These are phyloP conservation scores for Daldinia caldariorum DNA, from an alignment of 495 filamentous ascomycete species.

Conservation along the genomic window DNA sequence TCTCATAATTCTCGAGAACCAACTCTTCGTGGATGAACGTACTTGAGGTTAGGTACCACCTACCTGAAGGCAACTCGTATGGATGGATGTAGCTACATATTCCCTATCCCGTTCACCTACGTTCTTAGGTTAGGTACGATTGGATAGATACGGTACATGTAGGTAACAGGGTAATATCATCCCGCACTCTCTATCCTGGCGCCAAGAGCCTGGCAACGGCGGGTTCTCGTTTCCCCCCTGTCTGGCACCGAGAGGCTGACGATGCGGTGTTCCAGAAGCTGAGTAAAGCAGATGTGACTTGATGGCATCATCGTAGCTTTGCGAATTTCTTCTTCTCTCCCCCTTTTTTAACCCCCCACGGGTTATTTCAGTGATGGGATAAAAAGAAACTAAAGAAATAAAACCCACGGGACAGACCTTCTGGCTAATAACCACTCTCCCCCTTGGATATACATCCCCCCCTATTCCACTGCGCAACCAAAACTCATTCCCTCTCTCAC, in stretches of 20 bases:
- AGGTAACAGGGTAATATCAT: slow-evolving; percentile 20
- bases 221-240: slow-evolving; percentile 15
- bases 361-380: slow-evolving; percentile 31
- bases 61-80: neutral
- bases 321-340: neutral
- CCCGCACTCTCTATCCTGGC: slow-evolving; percentile 33
- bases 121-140: no score
- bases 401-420: slow-evolving; percentile 30
- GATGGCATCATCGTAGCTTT: slow-evolving; percentile 32
- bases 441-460: neutral
- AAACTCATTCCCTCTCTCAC: neutral
- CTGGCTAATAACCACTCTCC: slow-evolving; percentile 17
- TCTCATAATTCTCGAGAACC: slow-evolving; percentile 8
- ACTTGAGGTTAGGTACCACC: neutral
- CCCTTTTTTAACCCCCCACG: slow-evolving; percentile 28
- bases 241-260: slow-evolving; percentile 2
- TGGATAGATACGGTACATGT: no score
- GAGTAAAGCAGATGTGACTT: slow-evolving; percentile 28
- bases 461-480: neutral
- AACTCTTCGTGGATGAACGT: neutral
- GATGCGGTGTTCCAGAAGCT: slow-evolving; percentile 27
- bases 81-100: no score
- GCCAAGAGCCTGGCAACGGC: slow-evolving; percentile 31
- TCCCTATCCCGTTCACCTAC: neutral
- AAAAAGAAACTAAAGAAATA: slow-evolving; percentile 22